Percentiles rank a stretch among this genome's conserved stretches.
phyloP scores from a whole-genome alignment of 192 early-diverging fungal species.

The Kappamyces sp. region DNA sequence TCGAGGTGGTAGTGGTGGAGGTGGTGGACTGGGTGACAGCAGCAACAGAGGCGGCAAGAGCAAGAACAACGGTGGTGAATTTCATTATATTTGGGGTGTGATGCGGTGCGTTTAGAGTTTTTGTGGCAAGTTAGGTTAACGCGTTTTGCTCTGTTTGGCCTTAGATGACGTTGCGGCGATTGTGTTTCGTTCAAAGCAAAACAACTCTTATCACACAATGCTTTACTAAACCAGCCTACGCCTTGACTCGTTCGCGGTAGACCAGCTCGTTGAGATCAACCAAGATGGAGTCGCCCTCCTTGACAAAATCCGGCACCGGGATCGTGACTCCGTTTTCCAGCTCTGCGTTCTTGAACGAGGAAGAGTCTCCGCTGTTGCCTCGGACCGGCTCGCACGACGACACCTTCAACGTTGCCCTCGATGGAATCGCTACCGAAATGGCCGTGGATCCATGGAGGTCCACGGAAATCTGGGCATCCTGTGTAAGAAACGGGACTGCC shows the following conservation, averaged over 20 bases:
- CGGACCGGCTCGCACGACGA: conserved; percentile 11
- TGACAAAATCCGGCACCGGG: conserved; percentile 76
- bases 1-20: no score
- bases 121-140: no score
- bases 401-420: conserved; percentile 27
- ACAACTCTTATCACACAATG: no score
- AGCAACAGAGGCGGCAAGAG: no score
- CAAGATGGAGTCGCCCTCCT: conserved; percentile 65
- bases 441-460: conserved; percentile 51
- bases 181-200: no score
- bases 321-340: conserved; percentile 62
- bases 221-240: neutral
- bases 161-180: no score
- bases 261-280: conserved; percentile 55
- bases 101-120: no score
- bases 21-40: no score
- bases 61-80: no score
- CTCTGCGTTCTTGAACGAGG: conserved; percentile 49
- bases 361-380: conserved; percentile 62
- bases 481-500: conserved; percentile 37
- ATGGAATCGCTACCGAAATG: conserved; percentile 55
- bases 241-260: neutral
- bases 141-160: no score
- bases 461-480: conserved; percentile 51
- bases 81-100: no score